A percentile compares a stretch with the other conserved stretches of the same genome.
phyloP scores from a whole-genome alignment of 305 asterid species.

The Plantago lanceolata region DNA sequence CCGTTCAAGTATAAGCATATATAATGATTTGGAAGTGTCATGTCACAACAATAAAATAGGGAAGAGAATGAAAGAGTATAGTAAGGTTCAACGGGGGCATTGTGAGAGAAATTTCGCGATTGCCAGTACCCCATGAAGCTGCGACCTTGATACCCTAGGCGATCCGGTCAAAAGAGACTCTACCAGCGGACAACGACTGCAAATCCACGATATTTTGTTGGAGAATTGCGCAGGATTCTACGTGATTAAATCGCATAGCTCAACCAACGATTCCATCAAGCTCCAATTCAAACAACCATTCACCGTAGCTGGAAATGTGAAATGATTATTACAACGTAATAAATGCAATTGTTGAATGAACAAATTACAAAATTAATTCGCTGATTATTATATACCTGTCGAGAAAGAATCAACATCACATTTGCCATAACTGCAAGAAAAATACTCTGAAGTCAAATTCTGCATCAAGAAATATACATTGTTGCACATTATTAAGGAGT shows the following conservation, averaged over 20 bases:
- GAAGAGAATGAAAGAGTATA: too few relatives aligned
- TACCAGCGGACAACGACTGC: slow-evolving; percentile 83
- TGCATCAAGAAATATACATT: too few relatives aligned
- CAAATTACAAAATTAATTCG: too few relatives aligned
- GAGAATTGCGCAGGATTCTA: slow-evolving; percentile 56
- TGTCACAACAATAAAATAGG: slow-evolving; percentile 5
- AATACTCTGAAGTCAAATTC: too few relatives aligned
- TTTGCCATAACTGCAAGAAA: too few relatives aligned
- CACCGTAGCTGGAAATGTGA: background rate
- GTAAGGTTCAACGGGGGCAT: too few relatives aligned
- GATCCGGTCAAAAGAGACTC: slow-evolving; percentile 66
- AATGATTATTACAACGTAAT: background rate
- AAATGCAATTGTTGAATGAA: too few relatives aligned
- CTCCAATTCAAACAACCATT: background rate
- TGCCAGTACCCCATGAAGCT: slow-evolving; percentile 80
- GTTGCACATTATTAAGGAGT: too few relatives aligned
- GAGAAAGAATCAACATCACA: too few relatives aligned
- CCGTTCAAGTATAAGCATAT: slow-evolving; percentile 9
- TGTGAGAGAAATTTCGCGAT: slow-evolving; percentile 73
- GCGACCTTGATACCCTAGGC: slow-evolving; percentile 80
- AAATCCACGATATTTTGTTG: slow-evolving; percentile 75
- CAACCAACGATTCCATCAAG: slow-evolving; percentile 71
- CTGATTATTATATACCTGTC: too few relatives aligned
- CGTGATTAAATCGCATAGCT: slow-evolving; percentile 86
- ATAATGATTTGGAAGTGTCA: background rate